phyloP scores from a whole-genome alignment of 305 asterid genomes.

The Fraxinus dipetala region DNA sequence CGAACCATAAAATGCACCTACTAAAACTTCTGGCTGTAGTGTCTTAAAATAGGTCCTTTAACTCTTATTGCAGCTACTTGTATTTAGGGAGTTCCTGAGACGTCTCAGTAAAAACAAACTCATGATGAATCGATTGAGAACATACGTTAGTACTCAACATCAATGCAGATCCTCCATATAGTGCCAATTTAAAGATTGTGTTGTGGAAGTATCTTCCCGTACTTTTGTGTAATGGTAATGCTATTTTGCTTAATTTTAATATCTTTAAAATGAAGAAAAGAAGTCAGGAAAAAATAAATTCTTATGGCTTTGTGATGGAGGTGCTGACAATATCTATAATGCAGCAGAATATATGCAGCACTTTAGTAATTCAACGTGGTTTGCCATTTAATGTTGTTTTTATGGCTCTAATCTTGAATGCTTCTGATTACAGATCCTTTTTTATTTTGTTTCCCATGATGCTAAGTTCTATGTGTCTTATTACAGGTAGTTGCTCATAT shows the following conservation, averaged over 20 bases:
- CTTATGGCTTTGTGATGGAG: not conserved
- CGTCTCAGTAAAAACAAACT: not conserved
- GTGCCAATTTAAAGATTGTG: not conserved
- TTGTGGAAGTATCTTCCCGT: not conserved
- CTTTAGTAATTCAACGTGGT: not conserved
- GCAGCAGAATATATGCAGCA: not conserved
- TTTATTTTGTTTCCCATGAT: not conserved
- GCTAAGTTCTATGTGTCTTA: slow-evolving; percentile 9
- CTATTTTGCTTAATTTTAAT: not conserved
- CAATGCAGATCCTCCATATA: not conserved
- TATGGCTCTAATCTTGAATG: not conserved
- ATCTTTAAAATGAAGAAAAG: not conserved
- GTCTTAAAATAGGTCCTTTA: not conserved
- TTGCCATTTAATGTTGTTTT: not conserved
- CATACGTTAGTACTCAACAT: not conserved
- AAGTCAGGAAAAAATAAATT: not conserved
- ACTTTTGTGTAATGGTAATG: not conserved
- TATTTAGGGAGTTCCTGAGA: not conserved
- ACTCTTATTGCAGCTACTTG: not conserved
- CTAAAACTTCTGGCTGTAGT: not conserved
- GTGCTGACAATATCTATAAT: not conserved
- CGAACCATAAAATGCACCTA: not conserved
- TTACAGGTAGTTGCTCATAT: slow-evolving; percentile 95
- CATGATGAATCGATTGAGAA: not conserved
- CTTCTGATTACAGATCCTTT: not conserved